phyloP scores from a whole-genome alignment of 176 grass and related monocot genomes.

The Oryza nivara region DNA sequence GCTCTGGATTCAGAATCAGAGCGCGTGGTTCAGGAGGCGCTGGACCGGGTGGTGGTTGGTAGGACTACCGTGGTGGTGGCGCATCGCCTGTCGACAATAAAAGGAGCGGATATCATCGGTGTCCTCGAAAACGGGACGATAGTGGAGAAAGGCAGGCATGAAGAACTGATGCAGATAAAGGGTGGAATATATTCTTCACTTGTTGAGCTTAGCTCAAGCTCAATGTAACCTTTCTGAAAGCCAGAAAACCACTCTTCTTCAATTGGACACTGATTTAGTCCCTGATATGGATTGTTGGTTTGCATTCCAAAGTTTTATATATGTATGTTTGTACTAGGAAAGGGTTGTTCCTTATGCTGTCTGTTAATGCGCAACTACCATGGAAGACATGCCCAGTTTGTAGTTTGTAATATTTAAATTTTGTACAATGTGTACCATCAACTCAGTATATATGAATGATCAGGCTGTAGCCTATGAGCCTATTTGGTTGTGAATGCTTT shows the following conservation, averaged over 20 bases:
- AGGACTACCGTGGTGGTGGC: constrained; percentile 66
- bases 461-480: too few relatives aligned
- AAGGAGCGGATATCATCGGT: constrained; percentile 55
- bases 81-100: constrained; percentile 68
- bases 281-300: background rate
- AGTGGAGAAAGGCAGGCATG: constrained; percentile 71
- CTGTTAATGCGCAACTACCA: too few relatives aligned
- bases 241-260: background rate
- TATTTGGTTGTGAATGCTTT: too few relatives aligned
- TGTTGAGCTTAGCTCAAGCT: constrained; percentile 53
- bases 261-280: background rate
- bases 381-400: too few relatives aligned
- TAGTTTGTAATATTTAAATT: too few relatives aligned
- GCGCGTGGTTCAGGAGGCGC: constrained; percentile 71
- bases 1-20: constrained; percentile 78
- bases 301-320: background rate
- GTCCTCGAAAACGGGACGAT: constrained; percentile 61
- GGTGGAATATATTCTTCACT: constrained; percentile 71
- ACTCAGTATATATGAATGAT: too few relatives aligned
- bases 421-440: too few relatives aligned
- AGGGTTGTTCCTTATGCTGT: background rate
- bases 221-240: constrained; percentile 12
- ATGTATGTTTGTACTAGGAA: background rate
- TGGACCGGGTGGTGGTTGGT: constrained; percentile 61
- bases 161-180: constrained; percentile 52